Conservation (phyloP, 2,329 filamentous ascomycete species). For the Pestalotiopsis fici region DNA sequence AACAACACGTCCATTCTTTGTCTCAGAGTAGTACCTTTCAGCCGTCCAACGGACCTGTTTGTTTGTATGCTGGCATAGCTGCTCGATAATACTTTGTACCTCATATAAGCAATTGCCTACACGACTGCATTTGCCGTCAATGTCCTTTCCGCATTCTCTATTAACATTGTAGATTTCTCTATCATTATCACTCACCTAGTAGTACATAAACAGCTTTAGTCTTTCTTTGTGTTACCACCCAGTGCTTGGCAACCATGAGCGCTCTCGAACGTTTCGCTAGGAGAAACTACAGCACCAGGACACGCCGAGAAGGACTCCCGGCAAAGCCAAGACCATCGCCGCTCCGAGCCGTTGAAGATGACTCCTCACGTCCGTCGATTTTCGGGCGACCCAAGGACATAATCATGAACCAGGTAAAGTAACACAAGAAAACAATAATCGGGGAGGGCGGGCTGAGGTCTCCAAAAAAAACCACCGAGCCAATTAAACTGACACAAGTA, state of each 20-base stretch:
- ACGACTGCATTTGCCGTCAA: not conserved
- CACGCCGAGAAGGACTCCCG: constrained; percentile 16
- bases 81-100: not conserved
- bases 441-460: not conserved
- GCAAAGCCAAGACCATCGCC: constrained; percentile 21
- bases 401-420: constrained; percentile 27
- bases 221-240: no score
- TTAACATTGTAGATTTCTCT: not conserved
- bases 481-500: not conserved
- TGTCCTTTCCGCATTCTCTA: not conserved
- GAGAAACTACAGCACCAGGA: constrained; percentile 20
- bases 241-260: constrained; percentile 17
- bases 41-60: not conserved
- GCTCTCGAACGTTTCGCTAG: constrained; percentile 25
- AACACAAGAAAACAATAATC: not conserved
- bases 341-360: constrained; percentile 21
- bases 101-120: not conserved
- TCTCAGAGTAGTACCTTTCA: not conserved
- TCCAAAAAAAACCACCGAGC: not conserved
- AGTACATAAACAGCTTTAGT: no score
- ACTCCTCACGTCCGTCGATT: constrained; percentile 13
- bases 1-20: not conserved
- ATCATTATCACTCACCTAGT: no score
- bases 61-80: not conserved
- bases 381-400: constrained; percentile 24